phyloP scores from a whole-genome alignment of 2,329 filamentous ascomycete genomes.

The Endoconidiophora laricicola region DNA sequence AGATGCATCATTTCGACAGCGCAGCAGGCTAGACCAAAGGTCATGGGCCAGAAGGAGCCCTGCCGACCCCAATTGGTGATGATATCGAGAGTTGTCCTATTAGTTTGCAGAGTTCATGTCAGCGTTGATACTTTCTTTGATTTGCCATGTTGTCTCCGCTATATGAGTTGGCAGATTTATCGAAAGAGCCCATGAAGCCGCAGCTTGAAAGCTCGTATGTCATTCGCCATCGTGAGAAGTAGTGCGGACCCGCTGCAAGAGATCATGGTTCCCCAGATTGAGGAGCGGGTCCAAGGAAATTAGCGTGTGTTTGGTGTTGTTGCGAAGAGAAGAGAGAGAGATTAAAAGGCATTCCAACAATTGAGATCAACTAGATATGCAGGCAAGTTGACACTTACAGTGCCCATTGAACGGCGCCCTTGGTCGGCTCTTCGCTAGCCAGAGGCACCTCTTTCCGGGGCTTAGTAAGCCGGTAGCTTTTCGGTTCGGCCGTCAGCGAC shows the following conservation, averaged over 20 bases:
- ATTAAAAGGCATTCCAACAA: neutral
- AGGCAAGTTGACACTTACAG: conserved; percentile 41
- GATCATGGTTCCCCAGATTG: neutral
- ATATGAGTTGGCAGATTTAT: neutral
- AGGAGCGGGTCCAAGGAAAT: neutral
- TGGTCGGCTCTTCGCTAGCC: conserved; percentile 61
- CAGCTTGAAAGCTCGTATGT: too few species aligned
- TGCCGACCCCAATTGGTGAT: conserved; percentile 74
- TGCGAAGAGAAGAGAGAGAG: neutral
- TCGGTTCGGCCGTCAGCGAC: conserved; percentile 35
- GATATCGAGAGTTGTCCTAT: conserved; percentile 59
- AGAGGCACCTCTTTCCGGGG: conserved; percentile 55
- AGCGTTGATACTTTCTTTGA: conserved; percentile 1
- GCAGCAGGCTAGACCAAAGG: conserved; percentile 77
- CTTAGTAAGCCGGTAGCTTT: conserved; percentile 22
- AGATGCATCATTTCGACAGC: conserved; percentile 88
- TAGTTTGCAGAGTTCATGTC: neutral
- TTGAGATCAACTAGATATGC: neutral
- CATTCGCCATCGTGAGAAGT: too few species aligned
- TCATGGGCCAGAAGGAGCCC: conserved; percentile 76
- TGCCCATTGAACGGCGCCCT: conserved; percentile 70
- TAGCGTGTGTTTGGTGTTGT: too few species aligned
- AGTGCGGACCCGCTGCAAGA: too few species aligned
- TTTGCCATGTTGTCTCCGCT: neutral
- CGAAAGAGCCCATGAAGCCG: too few species aligned